Evolutionary conservation across 129 eudicot genomes (phyloP), one percentile per base, ranked within the genome.

Genomic region (Heracleum sosnowskyi): DNA sequence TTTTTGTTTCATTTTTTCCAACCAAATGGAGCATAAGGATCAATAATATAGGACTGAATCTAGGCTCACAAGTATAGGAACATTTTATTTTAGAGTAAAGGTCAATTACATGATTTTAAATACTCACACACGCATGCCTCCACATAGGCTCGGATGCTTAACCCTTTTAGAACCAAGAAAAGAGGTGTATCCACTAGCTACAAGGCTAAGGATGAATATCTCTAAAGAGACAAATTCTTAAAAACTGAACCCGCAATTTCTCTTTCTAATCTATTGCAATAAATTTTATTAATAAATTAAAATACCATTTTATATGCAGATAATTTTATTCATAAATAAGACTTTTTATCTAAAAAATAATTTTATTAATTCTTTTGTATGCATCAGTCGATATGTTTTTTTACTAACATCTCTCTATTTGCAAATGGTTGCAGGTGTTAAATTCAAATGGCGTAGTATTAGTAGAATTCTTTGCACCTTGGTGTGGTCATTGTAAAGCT

Each of bases 401-500:
- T 41, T 0, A 69, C 1, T 35, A 35, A 69, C 11, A 34, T 40
- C 33, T 72, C 7, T 24, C 7, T 39, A 11, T 72, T 9, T 72
- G 35, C 76, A 24, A 72, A 41, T 72, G 33, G 28, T 64, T 33
- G 76, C 86, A 93, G 98, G 98, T 89, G 62, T 73, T 89, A 41
- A 88, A 94, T 88, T 88, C 98, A 20, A 91, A 94, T 57, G 86
- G 98, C 26, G 90, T 94, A 63, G 98, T 94, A 11, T 64, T 94
- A 55, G 97, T 94, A 34, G 98, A 94, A 87, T 94, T 94, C 55
- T 94, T 78, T 35, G 98, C 98, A 10, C 96, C 98, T 47, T 94
- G 98, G 98, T 94, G 98, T 82, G 98, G 97, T 28, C 97, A 94
- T 80, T 94, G 98, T 88, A 73, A 91, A 79, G 87, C 97, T 78